Base-by-base conservation (phyloP, 345 rosid species). In the Pseudoturritis turrita region DNA sequence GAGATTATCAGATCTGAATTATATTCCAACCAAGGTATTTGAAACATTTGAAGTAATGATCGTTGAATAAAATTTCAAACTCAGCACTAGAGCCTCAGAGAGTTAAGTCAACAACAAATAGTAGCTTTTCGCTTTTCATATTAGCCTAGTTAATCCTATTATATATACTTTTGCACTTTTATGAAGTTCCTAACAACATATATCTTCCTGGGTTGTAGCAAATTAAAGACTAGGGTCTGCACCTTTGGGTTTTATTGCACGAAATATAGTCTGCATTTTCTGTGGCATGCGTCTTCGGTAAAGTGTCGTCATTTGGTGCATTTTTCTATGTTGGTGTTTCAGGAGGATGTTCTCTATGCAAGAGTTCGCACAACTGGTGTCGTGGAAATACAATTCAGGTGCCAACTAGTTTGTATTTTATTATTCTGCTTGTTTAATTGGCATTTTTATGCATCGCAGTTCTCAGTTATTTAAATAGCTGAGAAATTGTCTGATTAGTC, bases 331-430 rank as follows among this genome's bases (percentile, higher is more conserved):
- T 33, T 62, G 53, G 61, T 56, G 54, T 39, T 63, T 70, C 86
- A 92, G 98, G 99, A 96, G 40, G 99, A 96, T 77, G 87, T 96
- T 71, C 97, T 96, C 17, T 86, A 86, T 80, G 97, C 99, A 14
- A 86, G 99, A 85, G 89, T 92, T 69, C 97, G 99, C 57, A 96
- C 99, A 29, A 89, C 97, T 56, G 98, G 99, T 70, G 97, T 96
- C 9, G 97, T 96, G 47, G 97, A 92, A 83, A 91, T 96, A 77
- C 98, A 96, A 77, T 96, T 96, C 94, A 92, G 99, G 99, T 96
- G 81, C 83, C 68, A 55, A 61, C 29, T 41, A 29, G 49, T n/a
- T 21, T 10, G 9, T 51, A 23, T 37, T 37, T 41, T 51, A 21
- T 10, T 13, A 25, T 37, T 50, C 11, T 51, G 9, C 6, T n/a